These are phyloP conservation scores for Aureobasidium sp. DNA, from an alignment of 2,329 filamentous ascomycete species.

Conservation along the genomic window DNA sequence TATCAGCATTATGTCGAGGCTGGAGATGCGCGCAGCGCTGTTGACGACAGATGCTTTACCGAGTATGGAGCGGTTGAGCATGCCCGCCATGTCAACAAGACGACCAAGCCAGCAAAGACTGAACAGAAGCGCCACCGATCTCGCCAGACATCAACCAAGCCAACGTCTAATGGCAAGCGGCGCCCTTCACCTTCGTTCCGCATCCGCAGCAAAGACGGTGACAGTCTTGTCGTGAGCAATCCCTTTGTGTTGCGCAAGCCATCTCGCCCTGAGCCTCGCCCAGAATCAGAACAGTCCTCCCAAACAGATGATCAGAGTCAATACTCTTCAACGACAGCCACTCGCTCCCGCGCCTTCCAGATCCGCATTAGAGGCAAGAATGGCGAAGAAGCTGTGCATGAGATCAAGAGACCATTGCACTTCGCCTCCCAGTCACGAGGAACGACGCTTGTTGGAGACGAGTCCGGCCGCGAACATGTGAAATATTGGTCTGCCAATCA, in stretches of 20 bases:
- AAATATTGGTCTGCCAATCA: conserved; percentile 3
- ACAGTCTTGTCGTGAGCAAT: conserved; percentile 18
- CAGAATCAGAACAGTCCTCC: neutral
- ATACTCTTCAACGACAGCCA: neutral
- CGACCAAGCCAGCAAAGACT: neutral
- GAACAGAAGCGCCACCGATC: neutral
- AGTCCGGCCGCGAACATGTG: neutral
- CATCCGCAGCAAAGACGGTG: conserved; percentile 19
- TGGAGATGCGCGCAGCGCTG: conserved; percentile 8
- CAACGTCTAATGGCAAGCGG: neutral
- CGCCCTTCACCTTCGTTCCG: conserved; percentile 2
- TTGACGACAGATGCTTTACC: conserved; percentile 11
- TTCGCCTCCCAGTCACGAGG: conserved; percentile 14
- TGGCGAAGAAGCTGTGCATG: conserved; percentile 21
- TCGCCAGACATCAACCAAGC: neutral
- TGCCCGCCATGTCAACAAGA: neutral
- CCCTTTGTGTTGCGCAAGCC: conserved; percentile 10
- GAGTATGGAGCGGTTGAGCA: neutral
- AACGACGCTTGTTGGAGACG: conserved; percentile 8
- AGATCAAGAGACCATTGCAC: conserved; percentile 1
- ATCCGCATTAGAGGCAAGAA: conserved; percentile 20
- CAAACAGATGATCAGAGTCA: neutral
- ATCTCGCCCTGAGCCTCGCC: neutral
- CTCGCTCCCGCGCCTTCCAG: neutral
- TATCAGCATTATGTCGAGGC: conserved; percentile 12